phyloP scores from a whole-genome alignment of 2,329 filamentous ascomycete genomes.

The Paraphoma chrysanthemicola region DNA sequence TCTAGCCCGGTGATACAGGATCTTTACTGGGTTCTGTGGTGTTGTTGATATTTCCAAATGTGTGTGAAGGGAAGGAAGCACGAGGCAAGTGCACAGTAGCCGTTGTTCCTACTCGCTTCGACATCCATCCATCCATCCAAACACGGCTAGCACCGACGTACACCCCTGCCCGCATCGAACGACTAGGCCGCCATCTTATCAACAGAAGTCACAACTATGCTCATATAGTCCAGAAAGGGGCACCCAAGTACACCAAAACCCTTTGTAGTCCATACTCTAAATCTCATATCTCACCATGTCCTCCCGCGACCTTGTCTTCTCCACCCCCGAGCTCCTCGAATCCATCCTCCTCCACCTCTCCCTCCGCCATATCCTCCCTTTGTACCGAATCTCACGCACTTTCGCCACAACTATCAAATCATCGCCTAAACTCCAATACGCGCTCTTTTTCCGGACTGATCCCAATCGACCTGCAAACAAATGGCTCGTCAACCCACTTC shows the following conservation, averaged over 20 bases:
- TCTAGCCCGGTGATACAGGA: no score
- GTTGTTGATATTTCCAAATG: no score
- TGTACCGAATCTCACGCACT: slow-evolving; percentile 6
- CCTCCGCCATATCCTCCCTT: slow-evolving; percentile 11
- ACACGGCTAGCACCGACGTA: not conserved
- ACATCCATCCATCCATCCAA: not conserved
- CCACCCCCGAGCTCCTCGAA: slow-evolving; percentile 49
- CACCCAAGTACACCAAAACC: no score
- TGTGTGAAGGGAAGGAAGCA: no score
- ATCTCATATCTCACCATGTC: slow-evolving; percentile 2
- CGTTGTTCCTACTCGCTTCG: not conserved
- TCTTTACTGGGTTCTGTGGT: no score
- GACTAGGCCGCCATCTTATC: not conserved
- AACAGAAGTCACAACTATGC: not conserved
- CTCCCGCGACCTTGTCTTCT: slow-evolving; percentile 31
- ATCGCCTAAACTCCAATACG: slow-evolving; percentile 17
- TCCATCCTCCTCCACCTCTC: slow-evolving; percentile 42
- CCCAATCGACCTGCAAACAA: not conserved
- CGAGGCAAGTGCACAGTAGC: not conserved
- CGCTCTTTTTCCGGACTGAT: slow-evolving; percentile 16
- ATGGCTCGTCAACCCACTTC: slow-evolving; percentile 13
- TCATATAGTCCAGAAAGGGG: no score
- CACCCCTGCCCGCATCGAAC: not conserved
- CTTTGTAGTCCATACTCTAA: no score
- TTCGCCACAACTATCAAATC: slow-evolving; percentile 10